Evolutionary conservation across 441 rosid species (phyloP).

Genomic region (Euphorbia schlechtendalii): DNA sequence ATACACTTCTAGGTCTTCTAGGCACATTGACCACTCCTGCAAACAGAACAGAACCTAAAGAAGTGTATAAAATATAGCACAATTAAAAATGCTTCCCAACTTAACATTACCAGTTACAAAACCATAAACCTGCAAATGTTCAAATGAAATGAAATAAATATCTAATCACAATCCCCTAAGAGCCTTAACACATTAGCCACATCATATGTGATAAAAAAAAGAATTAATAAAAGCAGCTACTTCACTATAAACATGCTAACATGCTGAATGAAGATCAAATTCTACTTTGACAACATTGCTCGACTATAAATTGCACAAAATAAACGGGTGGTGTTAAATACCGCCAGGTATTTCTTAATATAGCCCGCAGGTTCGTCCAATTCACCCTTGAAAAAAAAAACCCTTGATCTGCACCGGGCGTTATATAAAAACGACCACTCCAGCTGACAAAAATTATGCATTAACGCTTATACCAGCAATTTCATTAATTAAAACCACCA

Average conservation of each 20-base stretch:
- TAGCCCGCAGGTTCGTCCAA: no score
- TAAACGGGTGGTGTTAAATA: no score
- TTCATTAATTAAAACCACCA: no score
- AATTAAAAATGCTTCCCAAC: not conserved
- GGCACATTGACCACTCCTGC: not conserved
- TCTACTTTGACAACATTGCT: not conserved
- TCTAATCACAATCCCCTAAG: not conserved
- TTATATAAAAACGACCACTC: no score
- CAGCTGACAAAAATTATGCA: no score
- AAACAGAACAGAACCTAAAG: not conserved
- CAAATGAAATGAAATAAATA: not conserved
- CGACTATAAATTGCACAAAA: not conserved
- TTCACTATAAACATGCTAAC: not conserved
- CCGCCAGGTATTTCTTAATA: no score
- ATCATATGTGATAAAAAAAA: not conserved
- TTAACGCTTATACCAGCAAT: no score
- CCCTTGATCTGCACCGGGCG: no score
- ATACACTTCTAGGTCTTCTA: not conserved
- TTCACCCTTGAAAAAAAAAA: no score
- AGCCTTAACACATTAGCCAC: not conserved
- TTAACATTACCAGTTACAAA: not conserved
- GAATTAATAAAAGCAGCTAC: not conserved
- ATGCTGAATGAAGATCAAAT: not conserved
- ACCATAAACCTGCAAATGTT: not conserved
- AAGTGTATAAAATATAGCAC: not conserved